phyloP scores from a whole-genome alignment of 305 asterid genomes.

The Fraxinus angustifolia region DNA sequence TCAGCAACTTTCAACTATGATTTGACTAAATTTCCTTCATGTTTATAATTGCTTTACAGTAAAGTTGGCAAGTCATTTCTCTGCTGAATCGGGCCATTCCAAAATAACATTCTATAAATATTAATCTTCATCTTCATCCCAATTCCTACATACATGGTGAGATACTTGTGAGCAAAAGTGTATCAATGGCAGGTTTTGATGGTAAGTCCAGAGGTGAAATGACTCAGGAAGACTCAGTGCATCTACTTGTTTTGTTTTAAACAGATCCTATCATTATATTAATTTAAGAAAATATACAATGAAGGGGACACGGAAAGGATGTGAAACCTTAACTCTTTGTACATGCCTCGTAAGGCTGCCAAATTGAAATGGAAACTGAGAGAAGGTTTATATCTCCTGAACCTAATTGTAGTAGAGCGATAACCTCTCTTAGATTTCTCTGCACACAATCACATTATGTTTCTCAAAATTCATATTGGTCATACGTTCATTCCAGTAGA shows the following conservation, averaged over 20 bases:
- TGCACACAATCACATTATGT: background rate
- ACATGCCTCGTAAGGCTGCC: background rate
- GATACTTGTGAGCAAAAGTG: background rate
- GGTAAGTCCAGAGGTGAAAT: background rate
- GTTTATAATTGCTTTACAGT: background rate
- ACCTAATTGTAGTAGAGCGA: background rate
- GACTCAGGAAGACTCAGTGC: background rate
- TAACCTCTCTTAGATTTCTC: background rate
- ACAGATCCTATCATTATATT: background rate
- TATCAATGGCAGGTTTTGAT: background rate
- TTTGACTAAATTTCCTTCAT: background rate
- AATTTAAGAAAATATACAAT: background rate
- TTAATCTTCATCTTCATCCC: background rate
- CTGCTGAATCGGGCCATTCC: background rate
- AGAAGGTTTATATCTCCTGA: background rate
- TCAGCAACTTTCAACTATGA: background rate
- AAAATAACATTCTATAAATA: background rate
- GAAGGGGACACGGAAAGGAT: background rate
- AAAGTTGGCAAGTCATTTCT: background rate
- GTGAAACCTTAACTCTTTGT: background rate
- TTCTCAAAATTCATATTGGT: background rate
- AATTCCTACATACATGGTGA: background rate
- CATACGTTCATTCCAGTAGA: background rate
- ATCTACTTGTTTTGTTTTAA: background rate
- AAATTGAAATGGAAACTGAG: background rate